Percentiles rank a stretch among this genome's conserved stretches.
Conservation (phyloP, 805 yeast genomes). For the Geotrichum ghanense region DNA sequence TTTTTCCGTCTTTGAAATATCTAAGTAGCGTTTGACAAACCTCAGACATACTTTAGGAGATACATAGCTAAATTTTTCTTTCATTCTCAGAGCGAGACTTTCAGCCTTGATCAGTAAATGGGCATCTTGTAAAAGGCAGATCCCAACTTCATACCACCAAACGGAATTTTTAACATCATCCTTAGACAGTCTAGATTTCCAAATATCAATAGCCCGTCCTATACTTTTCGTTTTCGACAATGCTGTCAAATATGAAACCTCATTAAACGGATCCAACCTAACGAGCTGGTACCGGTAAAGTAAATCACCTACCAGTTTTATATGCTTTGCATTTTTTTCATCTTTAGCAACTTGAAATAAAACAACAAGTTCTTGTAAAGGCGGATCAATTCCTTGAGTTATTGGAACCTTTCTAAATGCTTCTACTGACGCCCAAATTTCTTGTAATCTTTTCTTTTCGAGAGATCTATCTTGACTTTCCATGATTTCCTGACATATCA, state of each 20-base stretch:
- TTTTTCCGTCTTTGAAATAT: constrained; percentile 4
- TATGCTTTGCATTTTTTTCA: constrained; percentile 7
- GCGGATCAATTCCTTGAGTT: constrained; percentile 7
- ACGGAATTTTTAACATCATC: constrained; percentile 11
- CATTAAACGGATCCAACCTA: constrained; percentile 17
- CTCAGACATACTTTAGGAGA: constrained; percentile 14
- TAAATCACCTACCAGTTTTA: constrained; percentile 15
- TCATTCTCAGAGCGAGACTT: constrained; percentile 11
- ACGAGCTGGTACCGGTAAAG: constrained; percentile 12
- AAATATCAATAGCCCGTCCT: constrained; percentile 12
- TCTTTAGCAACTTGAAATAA: constrained; percentile 15
- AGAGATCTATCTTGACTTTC: not conserved
- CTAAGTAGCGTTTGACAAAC: constrained; percentile 10
- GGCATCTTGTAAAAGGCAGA: constrained; percentile 9
- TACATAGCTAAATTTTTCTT: constrained; percentile 8
- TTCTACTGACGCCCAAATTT: not conserved
- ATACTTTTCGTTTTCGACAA: constrained; percentile 9
- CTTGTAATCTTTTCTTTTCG: not conserved
- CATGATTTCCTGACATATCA: not conserved
- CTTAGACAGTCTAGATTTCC: constrained; percentile 12
- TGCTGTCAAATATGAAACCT: constrained; percentile 15
- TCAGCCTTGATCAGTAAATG: constrained; percentile 12
- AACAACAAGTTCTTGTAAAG: constrained; percentile 12
- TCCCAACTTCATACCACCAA: constrained; percentile 17
- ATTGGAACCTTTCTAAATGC: not conserved